Evolutionary conservation across 305 asterid species (phyloP).

Genomic region (Fraxinus xanthoxyloides): DNA sequence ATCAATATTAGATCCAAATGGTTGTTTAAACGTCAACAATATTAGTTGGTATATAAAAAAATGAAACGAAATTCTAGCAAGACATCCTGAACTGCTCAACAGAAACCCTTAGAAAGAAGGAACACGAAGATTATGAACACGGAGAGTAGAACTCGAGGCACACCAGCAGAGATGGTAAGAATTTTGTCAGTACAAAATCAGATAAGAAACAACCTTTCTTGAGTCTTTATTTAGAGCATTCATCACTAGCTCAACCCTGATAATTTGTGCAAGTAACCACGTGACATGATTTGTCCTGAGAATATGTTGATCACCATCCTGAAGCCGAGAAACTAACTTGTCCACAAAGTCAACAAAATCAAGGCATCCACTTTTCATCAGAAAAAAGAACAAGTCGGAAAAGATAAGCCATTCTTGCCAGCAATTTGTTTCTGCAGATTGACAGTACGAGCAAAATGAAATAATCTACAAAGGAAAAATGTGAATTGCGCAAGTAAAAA

Average conservation of each 20-base stretch:
- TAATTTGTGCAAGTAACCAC: slow-evolving; percentile 94
- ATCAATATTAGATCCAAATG: slow-evolving; percentile 10
- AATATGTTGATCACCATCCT: slow-evolving; percentile 77
- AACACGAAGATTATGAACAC: background rate
- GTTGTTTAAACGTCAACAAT: background rate
- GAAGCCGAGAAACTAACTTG: slow-evolving; percentile 89
- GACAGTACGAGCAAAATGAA: slow-evolving; percentile 16
- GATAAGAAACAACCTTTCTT: slow-evolving; percentile 64
- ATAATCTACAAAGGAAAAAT: slow-evolving; percentile 1
- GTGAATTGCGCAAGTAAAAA: background rate
- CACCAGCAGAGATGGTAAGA: slow-evolving; percentile 4
- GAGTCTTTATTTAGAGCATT: slow-evolving; percentile 80
- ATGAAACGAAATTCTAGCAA: slow-evolving; percentile 11
- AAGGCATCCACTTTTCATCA: slow-evolving; percentile 92
- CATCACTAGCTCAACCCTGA: slow-evolving; percentile 93
- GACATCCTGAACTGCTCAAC: slow-evolving; percentile 14
- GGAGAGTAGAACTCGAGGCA: background rate
- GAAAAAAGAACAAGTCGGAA: slow-evolving; percentile 90
- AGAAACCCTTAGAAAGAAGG: slow-evolving; percentile 21
- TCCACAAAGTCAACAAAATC: slow-evolving; percentile 96
- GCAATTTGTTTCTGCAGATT: slow-evolving; percentile 78
- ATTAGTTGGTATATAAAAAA: background rate
- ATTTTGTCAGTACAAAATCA: slow-evolving; percentile 14
- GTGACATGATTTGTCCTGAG: slow-evolving; percentile 97
- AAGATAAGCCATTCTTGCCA: slow-evolving; percentile 99